Evolutionary conservation across 495 filamentous ascomycete species (phyloP).

Genomic region (Hypoxylon fuscum): DNA sequence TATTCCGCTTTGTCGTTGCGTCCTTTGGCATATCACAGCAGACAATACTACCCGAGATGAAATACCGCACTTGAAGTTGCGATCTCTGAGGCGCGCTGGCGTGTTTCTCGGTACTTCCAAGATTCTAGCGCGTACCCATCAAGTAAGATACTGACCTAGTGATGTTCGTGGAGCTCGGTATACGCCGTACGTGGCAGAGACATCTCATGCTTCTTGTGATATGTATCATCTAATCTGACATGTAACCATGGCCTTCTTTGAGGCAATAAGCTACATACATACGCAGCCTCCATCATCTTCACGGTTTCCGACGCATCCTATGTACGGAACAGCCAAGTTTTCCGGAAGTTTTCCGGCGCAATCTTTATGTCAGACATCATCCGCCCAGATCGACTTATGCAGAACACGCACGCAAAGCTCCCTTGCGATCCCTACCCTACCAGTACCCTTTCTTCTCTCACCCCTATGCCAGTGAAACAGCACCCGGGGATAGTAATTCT

Average conservation of each 20-base stretch:
- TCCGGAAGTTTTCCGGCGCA: constrained; percentile 82
- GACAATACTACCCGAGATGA: constrained; percentile 26
- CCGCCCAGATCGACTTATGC: constrained; percentile 85
- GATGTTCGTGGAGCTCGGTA: constrained; percentile 45
- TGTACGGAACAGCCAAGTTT: constrained; percentile 87
- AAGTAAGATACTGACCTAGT: constrained; percentile 23
- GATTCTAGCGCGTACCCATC: not conserved
- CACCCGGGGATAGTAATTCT: constrained; percentile 10
- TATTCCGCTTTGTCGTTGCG: not conserved
- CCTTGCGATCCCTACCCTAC: constrained; percentile 1
- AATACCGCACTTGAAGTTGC: constrained; percentile 17
- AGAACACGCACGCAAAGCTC: constrained; percentile 53
- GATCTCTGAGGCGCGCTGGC: constrained; percentile 35
- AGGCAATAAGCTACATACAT: constrained; percentile 59
- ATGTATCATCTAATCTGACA: constrained; percentile 10
- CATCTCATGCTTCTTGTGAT: not conserved
- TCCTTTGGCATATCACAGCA: constrained; percentile 25
- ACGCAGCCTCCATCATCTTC: constrained; percentile 72
- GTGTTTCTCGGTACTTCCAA: constrained; percentile 7
- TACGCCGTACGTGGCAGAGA: constrained; percentile 49
- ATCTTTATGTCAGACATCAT: constrained; percentile 70
- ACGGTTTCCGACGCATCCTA: constrained; percentile 82
- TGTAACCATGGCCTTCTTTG: constrained; percentile 55
- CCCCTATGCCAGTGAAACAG: constrained; percentile 26
- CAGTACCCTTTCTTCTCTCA: constrained; percentile 8